Percentiles rank a stretch among this genome's conserved stretches.
These are phyloP conservation scores for Verticillium albo-atrum DNA, from an alignment of 2,329 filamentous ascomycete species.

Conservation along the genomic window DNA sequence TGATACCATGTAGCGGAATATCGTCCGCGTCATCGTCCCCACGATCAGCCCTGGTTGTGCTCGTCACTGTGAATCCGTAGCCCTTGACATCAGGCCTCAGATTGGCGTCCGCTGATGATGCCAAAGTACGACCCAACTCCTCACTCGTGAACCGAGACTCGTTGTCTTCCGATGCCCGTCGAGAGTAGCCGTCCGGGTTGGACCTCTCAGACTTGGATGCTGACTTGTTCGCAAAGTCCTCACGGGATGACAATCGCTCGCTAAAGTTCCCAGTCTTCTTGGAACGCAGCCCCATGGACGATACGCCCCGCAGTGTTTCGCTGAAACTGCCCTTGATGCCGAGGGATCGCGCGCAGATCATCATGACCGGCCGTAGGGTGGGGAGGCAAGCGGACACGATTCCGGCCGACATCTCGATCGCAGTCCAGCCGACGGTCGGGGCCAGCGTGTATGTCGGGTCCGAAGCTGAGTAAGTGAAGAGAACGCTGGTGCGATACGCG, in stretches of 20 bases:
- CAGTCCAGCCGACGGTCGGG: slow-evolving; percentile 40
- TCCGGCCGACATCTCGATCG: slow-evolving; percentile 43
- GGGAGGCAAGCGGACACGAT: slow-evolving; percentile 51
- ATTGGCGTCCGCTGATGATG: slow-evolving; percentile 12
- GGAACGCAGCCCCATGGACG: slow-evolving; percentile 17
- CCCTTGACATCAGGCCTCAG: slow-evolving; percentile 27
- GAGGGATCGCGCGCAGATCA: slow-evolving; percentile 28
- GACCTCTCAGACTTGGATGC: slow-evolving; percentile 5
- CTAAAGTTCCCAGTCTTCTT: slow-evolving; percentile 14
- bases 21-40: slow-evolving; percentile 27
- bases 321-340: slow-evolving; percentile 31
- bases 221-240: slow-evolving; percentile 2
- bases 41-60: slow-evolving; percentile 19
- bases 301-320: slow-evolving; percentile 20
- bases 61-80: slow-evolving; percentile 24
- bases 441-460: slow-evolving; percentile 41
- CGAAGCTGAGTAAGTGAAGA: slow-evolving; percentile 35
- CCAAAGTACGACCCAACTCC: background rate
- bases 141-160: slow-evolving; percentile 16
- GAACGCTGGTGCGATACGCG: slow-evolving; percentile 40
- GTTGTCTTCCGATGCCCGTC: slow-evolving; percentile 23
- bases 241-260: slow-evolving; percentile 9
- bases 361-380: slow-evolving; percentile 34
- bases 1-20: slow-evolving; percentile 31
- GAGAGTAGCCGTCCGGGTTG: slow-evolving; percentile 21